phyloP scores from a whole-genome alignment of 1,284 basidiomycete species.

The Rhodofomes roseus region DNA sequence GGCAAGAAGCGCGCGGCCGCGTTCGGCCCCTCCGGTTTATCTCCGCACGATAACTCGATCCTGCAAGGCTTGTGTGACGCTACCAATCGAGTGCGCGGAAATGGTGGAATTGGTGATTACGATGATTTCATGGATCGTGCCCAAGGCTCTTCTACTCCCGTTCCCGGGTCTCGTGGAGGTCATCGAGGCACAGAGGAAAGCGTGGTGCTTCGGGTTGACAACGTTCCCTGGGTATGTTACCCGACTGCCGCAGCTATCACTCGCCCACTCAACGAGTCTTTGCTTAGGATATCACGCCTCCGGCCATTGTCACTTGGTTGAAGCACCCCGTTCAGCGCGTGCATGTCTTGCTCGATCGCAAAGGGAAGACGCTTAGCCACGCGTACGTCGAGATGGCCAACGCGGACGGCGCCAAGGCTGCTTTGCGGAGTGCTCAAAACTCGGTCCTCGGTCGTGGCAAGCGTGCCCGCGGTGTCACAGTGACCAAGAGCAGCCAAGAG shows the following conservation, averaged over 20 bases:
- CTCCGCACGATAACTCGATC: conserved; percentile 16
- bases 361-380: conserved; percentile 78
- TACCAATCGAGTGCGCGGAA: conserved; percentile 6
- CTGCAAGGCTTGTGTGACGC: conserved; percentile 19
- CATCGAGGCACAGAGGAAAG: conserved; percentile 31
- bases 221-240: conserved; percentile 75
- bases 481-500: conserved; percentile 72
- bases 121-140: conserved; percentile 28
- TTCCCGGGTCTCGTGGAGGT: conserved; percentile 11
- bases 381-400: conserved; percentile 71
- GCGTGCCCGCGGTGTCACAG: conserved; percentile 73
- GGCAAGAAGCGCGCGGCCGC: conserved; percentile 12
- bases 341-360: conserved; percentile 72
- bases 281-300: conserved; percentile 79
- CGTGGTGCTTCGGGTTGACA: conserved; percentile 74
- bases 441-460: conserved; percentile 72
- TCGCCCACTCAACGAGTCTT: conserved; percentile 6
- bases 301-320: conserved; percentile 62
- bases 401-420: conserved; percentile 56
- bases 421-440: conserved; percentile 59
- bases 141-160: conserved; percentile 30
- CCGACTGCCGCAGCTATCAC: background rate
- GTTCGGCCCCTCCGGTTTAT: conserved; percentile 10
- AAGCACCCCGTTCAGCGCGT: conserved; percentile 63
- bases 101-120: conserved; percentile 11